phyloP scores from a whole-genome alignment of 2,329 filamentous ascomycete genomes.

The Aspergillus phoenicis region DNA sequence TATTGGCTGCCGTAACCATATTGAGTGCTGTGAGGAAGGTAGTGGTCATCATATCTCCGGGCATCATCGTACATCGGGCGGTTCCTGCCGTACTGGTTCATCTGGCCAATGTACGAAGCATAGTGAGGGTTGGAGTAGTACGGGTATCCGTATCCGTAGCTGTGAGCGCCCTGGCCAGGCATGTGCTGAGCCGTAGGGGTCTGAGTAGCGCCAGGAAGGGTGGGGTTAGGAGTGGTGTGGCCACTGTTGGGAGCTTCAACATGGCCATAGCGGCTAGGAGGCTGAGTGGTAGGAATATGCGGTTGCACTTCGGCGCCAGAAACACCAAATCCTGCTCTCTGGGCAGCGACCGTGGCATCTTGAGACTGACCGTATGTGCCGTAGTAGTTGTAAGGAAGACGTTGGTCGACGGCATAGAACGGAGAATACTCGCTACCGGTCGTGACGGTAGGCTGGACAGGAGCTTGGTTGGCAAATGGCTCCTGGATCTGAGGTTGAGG shows the following conservation, averaged over 20 bases:
- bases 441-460: constrained; percentile 60
- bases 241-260: constrained; percentile 80
- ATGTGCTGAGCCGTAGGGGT: constrained; percentile 57
- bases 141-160: constrained; percentile 63
- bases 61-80: constrained; percentile 55
- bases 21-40: constrained; percentile 52
- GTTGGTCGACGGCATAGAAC: constrained; percentile 80
- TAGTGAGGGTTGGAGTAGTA: constrained; percentile 66
- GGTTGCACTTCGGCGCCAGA: constrained; percentile 62
- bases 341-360: constrained; percentile 68
- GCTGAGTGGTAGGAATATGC: constrained; percentile 66
- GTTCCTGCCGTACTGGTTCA: constrained; percentile 51
- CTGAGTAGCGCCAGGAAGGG: constrained; percentile 60
- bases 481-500: constrained; percentile 67
- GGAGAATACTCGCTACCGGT: constrained; percentile 75
- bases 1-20: constrained; percentile 58
- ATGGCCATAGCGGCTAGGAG: constrained; percentile 71
- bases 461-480: constrained; percentile 56
- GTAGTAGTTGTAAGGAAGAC: constrained; percentile 76
- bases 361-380: constrained; percentile 67
- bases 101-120: constrained; percentile 61
- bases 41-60: constrained; percentile 52
- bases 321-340: constrained; percentile 74
- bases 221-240: constrained; percentile 85
- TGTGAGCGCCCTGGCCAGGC: constrained; percentile 53